Conservation (phyloP, 129 eudicot species). For the Gnaphalium uliginosum region DNA sequence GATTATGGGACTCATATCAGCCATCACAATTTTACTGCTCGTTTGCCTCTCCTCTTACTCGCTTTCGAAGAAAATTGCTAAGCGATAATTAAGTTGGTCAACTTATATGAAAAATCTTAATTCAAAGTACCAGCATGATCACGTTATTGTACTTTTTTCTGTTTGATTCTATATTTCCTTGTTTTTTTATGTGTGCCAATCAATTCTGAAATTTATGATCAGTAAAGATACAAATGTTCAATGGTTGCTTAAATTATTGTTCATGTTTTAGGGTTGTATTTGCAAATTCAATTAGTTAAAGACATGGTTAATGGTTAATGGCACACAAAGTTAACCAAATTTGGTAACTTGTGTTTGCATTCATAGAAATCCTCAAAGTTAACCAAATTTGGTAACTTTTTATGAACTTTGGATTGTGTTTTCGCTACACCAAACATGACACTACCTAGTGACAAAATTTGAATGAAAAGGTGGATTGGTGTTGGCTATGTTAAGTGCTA, state of each 20-base stretch:
- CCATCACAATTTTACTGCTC: constrained; percentile 52
- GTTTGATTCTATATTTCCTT: not conserved
- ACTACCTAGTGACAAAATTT: not conserved
- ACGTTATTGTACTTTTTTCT: not conserved
- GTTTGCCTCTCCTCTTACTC: constrained; percentile 45
- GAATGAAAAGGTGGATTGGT: too few species aligned
- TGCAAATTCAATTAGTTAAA: not conserved
- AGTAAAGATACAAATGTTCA: not conserved
- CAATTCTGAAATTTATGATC: not conserved
- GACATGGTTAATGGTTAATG: not conserved
- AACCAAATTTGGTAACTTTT: not conserved
- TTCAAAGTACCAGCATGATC: not conserved
- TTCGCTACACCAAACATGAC: not conserved
- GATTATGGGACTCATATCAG: constrained; percentile 35
- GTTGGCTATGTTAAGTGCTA: too few species aligned
- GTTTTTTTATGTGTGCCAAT: not conserved
- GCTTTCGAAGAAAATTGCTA: constrained; percentile 43
- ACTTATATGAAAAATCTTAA: not conserved
- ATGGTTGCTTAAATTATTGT: not conserved
- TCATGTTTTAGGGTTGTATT: not conserved
- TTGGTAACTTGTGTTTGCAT: not conserved
- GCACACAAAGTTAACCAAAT: not conserved
- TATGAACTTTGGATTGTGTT: not conserved
- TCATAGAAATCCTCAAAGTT: not conserved
- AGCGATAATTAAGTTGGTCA: not conserved